Conservation (phyloP, 78 protist species). For the Dictyostelium citrinum region DNA sequence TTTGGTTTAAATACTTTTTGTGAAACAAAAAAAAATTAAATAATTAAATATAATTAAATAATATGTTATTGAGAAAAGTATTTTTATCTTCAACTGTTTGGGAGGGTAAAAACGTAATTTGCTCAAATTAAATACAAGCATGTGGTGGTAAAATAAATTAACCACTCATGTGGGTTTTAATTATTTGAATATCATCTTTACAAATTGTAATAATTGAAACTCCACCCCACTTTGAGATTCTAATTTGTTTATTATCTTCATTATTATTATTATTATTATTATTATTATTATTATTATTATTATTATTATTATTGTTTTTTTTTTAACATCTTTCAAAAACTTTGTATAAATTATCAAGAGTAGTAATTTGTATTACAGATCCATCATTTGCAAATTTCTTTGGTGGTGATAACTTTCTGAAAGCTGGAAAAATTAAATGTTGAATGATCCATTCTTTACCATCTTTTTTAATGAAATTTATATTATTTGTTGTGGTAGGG, state of each 20-base stretch:
- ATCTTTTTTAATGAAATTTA: not conserved
- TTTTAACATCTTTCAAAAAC: conserved; percentile 91
- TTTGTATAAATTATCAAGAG: conserved; percentile 81
- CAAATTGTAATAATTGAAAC: too few relatives aligned
- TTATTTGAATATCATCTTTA: too few relatives aligned
- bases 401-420: conserved; percentile 73
- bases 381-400: conserved; percentile 75
- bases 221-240: too few relatives aligned
- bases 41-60: too few relatives aligned
- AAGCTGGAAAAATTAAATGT: conserved; percentile 83
- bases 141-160: too few relatives aligned
- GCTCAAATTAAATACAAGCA: too few relatives aligned
- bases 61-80: too few relatives aligned
- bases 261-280: not conserved
- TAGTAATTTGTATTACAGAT: conserved; percentile 82
- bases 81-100: too few relatives aligned
- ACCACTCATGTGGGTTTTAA: too few relatives aligned
- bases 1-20: too few relatives aligned
- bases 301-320: not conserved
- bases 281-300: not conserved
- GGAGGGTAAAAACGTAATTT: too few relatives aligned
- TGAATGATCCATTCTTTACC: conserved; percentile 75
- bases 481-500: not conserved
- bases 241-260: not conserved
- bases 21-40: too few relatives aligned